Percentiles rank a stretch among this genome's conserved stretches.
Conservation (phyloP, 2,329 filamentous ascomycete genomes). For the Pleurostoma richardsiae region DNA sequence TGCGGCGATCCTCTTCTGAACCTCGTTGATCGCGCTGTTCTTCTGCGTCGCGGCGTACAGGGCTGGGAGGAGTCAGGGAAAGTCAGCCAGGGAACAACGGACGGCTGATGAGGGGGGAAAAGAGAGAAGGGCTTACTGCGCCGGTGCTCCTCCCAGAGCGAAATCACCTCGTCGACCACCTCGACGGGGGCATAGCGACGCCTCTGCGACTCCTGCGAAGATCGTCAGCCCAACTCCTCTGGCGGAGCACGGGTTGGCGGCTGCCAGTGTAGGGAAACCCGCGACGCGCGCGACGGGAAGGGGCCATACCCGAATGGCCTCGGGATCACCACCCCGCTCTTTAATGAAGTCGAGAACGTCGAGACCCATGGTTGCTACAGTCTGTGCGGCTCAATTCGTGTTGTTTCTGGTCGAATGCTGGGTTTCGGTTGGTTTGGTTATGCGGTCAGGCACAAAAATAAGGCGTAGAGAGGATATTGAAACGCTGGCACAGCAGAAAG, state of each 20-base stretch:
- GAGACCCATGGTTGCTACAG: constrained; percentile 25
- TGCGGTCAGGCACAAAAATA: too few species aligned
- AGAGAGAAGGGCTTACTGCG: constrained; percentile 32
- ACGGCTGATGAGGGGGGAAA: too few species aligned
- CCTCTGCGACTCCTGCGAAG: constrained; percentile 72
- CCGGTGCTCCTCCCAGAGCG: constrained; percentile 79
- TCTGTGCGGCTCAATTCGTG: too few species aligned
- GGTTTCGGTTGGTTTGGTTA: too few species aligned
- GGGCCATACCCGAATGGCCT: constrained; percentile 55
- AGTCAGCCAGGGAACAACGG: too few species aligned
- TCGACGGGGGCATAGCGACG: constrained; percentile 76
- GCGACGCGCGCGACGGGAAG: too few species aligned
- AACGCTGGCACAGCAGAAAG: too few species aligned
- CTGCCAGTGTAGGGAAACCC: too few species aligned
- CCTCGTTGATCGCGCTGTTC: constrained; percentile 77
- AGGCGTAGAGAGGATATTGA: too few species aligned
- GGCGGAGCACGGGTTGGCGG: too few species aligned
- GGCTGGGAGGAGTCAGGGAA: constrained; percentile 32
- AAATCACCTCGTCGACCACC: constrained; percentile 85
- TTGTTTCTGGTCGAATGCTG: too few species aligned
- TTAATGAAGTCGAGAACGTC: constrained; percentile 75
- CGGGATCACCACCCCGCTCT: constrained; percentile 86
- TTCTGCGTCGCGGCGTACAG: constrained; percentile 77
- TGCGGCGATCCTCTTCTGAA: constrained; percentile 83
- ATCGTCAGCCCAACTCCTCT: too few species aligned